Evolutionary conservation across 768 basidiomycete genomes (phyloP).

Genomic region (Naganishia randhawae): DNA sequence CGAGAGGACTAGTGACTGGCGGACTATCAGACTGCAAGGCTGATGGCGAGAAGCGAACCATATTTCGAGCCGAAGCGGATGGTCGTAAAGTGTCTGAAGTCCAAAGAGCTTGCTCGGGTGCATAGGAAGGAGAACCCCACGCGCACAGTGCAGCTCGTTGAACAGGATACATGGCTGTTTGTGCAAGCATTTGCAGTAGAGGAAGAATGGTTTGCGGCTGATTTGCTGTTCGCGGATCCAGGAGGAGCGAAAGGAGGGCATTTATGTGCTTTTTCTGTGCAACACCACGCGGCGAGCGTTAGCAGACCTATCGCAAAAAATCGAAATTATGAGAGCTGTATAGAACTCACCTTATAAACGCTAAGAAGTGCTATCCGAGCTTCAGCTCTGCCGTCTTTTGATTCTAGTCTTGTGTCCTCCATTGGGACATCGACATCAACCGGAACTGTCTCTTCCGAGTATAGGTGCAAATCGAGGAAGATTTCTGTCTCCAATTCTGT

Average conservation of each 20-base stretch:
- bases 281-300: neutral
- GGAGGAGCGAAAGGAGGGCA: slow-evolving; percentile 37
- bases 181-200: slow-evolving; percentile 44
- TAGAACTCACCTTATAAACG: slow-evolving; percentile 25
- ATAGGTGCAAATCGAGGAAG: neutral
- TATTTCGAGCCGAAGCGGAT: neutral
- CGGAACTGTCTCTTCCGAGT: neutral
- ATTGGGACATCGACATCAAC: slow-evolving; percentile 18
- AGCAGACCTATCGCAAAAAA: neutral
- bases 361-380: slow-evolving; percentile 37
- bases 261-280: slow-evolving; percentile 35
- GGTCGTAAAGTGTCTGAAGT: neutral
- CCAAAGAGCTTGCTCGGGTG: too few species aligned
- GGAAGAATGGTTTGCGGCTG: slow-evolving; percentile 42
- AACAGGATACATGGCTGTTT: slow-evolving; percentile 39
- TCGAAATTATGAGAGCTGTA: neutral
- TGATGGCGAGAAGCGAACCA: slow-evolving; percentile 4
- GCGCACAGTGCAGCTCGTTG: slow-evolving; percentile 41
- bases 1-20: neutral
- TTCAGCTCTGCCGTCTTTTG: slow-evolving; percentile 26
- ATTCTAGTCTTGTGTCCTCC: neutral
- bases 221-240: slow-evolving; percentile 22
- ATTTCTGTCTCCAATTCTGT: neutral
- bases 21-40: neutral
- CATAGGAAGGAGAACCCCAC: neutral